Evolutionary conservation across 164 flowering plant genomes (phyloP).

Genomic region (Houttuynia cordata): DNA sequence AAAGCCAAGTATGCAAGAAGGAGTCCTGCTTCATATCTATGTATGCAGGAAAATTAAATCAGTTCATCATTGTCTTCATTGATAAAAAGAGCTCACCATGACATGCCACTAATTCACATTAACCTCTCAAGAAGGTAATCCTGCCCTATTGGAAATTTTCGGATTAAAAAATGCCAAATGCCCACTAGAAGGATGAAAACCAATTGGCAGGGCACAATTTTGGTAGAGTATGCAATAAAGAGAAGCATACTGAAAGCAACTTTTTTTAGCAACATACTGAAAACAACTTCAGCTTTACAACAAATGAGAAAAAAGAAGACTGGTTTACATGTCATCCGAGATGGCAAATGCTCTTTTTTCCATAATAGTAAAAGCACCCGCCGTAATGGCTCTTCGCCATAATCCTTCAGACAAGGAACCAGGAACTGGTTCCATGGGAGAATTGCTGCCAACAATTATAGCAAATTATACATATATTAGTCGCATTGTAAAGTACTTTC

Average conservation of each 20-base stretch:
- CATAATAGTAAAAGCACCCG: constrained; percentile 59
- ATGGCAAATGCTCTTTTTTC: constrained; percentile 86
- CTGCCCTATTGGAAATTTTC: no score
- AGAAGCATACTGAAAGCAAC: no score
- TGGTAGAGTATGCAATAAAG: no score
- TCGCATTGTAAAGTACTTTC: neutral
- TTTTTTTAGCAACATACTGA: no score
- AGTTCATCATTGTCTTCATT: neutral
- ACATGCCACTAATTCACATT: no score
- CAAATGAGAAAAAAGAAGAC: neutral
- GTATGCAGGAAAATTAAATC: neutral
- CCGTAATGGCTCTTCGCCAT: constrained; percentile 76
- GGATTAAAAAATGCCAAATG: no score
- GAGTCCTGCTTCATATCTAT: constrained; percentile 92
- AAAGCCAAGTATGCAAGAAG: constrained; percentile 84
- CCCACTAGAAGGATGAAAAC: no score
- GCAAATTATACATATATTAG: neutral
- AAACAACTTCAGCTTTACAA: no score
- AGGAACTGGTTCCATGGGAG: constrained; percentile 37
- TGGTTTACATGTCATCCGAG: constrained; percentile 81
- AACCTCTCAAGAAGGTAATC: no score
- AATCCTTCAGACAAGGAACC: constrained; percentile 53
- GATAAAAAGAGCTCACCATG: neutral
- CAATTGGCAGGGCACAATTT: no score
- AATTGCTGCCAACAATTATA: constrained; percentile 27